Base-by-base conservation (phyloP, 2,329 filamentous ascomycete genomes). In the Stenocarpella maydis region DNA sequence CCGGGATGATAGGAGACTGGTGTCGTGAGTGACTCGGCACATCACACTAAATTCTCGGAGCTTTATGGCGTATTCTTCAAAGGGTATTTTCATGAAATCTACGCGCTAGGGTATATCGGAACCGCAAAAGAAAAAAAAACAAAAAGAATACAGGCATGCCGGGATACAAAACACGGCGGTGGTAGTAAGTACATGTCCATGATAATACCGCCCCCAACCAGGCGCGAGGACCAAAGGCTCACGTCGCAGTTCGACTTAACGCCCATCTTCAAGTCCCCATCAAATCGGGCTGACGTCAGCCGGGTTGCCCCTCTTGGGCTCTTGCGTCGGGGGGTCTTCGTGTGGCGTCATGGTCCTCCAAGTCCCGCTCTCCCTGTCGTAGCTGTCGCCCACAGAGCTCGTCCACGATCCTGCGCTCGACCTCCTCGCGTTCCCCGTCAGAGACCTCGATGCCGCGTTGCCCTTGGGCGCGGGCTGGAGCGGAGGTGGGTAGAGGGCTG, bases 281-380 rank as follows among this genome's bases (percentile, higher is more conserved):
- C n/a, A 68, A 2, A 64, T 63, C 28, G 67, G 67, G n/a, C 58
- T 68, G 26, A 55, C 67, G 19, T 31, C 34, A n/a, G 12, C 58
- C 28, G 52, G 41, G 50, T 60, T 41, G 2, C 61, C 61, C 53
- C 61, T 54, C 53, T 47, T 45, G 3, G 52, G 58, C 47, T 65
- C 67, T 17, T 21, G 45, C 1, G 37, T 45, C 49, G 67, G 58
- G 3, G 58, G 67, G n/a, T 68, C 58, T 31, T 69, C 39, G 21
- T 64, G 67, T 15, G 67, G 67, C n/a, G 58, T 69, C 39, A 68
- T 41, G 7, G 49, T 49, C 39, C 17, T 55, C 58, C 67, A 54
- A 34, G 67, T 55, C 21, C 26, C 58, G 19, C 45, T 52, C 47
- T 45, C 58, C 26, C 52, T 47, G n/a, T 55, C 67, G 12, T 47